Percentiles rank a stretch among this genome's conserved stretches.
Conservation (phyloP, 192 early-diverging fungal species). For the Radiomyces spectabilis region DNA sequence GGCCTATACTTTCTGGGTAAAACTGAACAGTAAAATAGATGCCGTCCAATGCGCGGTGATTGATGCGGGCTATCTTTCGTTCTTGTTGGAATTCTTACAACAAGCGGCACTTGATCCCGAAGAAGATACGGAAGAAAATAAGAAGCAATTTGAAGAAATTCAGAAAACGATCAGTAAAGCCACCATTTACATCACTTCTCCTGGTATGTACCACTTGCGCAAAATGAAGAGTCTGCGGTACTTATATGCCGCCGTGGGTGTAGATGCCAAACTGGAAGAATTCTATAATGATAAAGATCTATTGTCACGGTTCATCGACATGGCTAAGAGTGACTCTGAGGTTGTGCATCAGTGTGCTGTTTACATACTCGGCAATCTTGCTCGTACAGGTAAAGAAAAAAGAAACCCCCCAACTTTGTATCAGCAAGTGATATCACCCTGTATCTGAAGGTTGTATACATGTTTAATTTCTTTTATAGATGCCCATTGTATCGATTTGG, state of each 20-base stretch:
- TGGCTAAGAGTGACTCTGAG: constrained; percentile 26
- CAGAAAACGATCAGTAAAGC: constrained; percentile 36
- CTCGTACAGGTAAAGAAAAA: constrained; percentile 42
- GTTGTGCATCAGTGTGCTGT: constrained; percentile 36
- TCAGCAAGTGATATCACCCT: too few species aligned
- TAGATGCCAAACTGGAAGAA: constrained; percentile 41
- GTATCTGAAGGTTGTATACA: too few species aligned
- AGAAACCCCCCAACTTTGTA: too few species aligned
- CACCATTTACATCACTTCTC: constrained; percentile 34
- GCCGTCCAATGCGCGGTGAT: constrained; percentile 32
- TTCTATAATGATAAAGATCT: constrained; percentile 36
- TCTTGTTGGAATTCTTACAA: constrained; percentile 35
- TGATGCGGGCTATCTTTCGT: constrained; percentile 18
- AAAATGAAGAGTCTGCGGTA: too few species aligned
- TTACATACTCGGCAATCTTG: constrained; percentile 63
- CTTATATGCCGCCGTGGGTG: background rate
- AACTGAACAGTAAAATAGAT: too few species aligned
- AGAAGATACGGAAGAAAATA: constrained; percentile 38
- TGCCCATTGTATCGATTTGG: constrained; percentile 52
- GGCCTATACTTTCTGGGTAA: too few species aligned
- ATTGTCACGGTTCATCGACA: constrained; percentile 33
- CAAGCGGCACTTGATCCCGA: constrained; percentile 10
- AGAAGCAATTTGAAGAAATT: constrained; percentile 37
- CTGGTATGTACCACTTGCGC: constrained; percentile 24
- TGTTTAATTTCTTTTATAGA: constrained; percentile 29